Evolutionary conservation across 306 rosid species (phyloP).

Genomic region (Quercus berberidifolia): DNA sequence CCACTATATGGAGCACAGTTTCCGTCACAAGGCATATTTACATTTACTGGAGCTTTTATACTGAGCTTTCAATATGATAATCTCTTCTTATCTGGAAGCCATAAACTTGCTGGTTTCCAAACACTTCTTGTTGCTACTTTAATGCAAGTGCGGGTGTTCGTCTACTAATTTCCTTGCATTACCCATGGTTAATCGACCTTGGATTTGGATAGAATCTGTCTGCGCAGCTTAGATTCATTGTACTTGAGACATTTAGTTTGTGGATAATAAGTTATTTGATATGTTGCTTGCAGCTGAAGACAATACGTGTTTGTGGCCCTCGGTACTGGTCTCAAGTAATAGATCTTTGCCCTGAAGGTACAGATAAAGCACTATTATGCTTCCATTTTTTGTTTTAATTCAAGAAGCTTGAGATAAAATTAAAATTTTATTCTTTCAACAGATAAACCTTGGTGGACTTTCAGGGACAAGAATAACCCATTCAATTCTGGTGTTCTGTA

Average conservation of each 20-base stretch:
- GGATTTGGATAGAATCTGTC: slow-evolving; percentile 19
- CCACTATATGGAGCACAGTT: not conserved
- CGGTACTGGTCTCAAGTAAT: slow-evolving; percentile 93
- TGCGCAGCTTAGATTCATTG: slow-evolving; percentile 1
- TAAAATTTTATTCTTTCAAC: slow-evolving; percentile 23
- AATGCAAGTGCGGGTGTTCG: too few relatives aligned
- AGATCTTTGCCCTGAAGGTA: slow-evolving; percentile 82
- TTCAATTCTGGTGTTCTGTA: slow-evolving; percentile 86
- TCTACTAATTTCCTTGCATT: not conserved
- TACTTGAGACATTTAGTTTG: slow-evolving; percentile 17
- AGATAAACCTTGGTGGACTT: slow-evolving; percentile 97
- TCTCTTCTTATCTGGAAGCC: too few relatives aligned
- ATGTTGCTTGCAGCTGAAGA: slow-evolving; percentile 67
- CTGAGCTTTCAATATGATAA: too few relatives aligned
- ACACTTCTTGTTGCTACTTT: too few relatives aligned
- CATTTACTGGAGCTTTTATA: not conserved
- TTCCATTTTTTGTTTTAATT: slow-evolving; percentile 9
- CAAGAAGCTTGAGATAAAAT: slow-evolving; percentile 8
- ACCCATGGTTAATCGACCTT: slow-evolving; percentile 16
- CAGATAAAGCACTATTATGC: slow-evolving; percentile 16
- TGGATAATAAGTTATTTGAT: slow-evolving; percentile 20
- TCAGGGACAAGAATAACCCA: slow-evolving; percentile 76
- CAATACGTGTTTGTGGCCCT: slow-evolving; percentile 83
- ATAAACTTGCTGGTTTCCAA: too few relatives aligned
- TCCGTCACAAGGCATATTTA: not conserved